phyloP scores from a whole-genome alignment of 371 early-diverging fungal genomes.

The Mortierella sp. region DNA sequence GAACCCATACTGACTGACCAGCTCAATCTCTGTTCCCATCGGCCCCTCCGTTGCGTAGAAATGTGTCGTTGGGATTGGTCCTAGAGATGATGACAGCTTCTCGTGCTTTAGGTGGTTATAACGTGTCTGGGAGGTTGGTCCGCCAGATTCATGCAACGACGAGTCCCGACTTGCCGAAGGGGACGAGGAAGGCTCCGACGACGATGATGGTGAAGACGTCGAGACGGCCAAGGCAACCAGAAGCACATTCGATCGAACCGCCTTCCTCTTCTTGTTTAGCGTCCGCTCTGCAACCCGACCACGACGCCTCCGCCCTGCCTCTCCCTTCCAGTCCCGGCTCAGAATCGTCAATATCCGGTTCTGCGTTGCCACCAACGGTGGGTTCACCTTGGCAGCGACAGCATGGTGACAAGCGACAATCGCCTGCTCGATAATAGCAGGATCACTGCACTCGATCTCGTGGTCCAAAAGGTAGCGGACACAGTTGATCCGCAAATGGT shows the following conservation, averaged over 20 bases:
- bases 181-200: neutral
- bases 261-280: slow-evolving; percentile 34
- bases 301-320: slow-evolving; percentile 29
- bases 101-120: neutral
- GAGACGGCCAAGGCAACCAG: slow-evolving; percentile 33
- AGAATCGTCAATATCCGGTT: slow-evolving; percentile 28
- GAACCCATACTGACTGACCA: slow-evolving; percentile 52
- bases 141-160: neutral
- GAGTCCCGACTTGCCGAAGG: neutral
- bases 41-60: slow-evolving; percentile 37
- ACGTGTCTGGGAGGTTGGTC: neutral
- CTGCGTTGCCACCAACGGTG: slow-evolving; percentile 27
- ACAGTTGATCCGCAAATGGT: slow-evolving; percentile 40
- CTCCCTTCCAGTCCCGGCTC: slow-evolving; percentile 40
- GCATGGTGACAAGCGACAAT: slow-evolving; percentile 51
- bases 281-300: slow-evolving; percentile 37
- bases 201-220: neutral
- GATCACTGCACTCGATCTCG: slow-evolving; percentile 56
- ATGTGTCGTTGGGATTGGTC: slow-evolving; percentile 42
- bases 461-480: slow-evolving; percentile 45
- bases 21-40: slow-evolving; percentile 33
- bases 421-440: slow-evolving; percentile 39
- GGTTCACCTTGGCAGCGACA: slow-evolving; percentile 40
- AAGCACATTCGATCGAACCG: slow-evolving; percentile 29
- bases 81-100: slow-evolving; percentile 15